These are phyloP conservation scores for Pterothamnion heteromorphum DNA, from an alignment of 31 red algal genomes.

Conservation along the genomic window DNA sequence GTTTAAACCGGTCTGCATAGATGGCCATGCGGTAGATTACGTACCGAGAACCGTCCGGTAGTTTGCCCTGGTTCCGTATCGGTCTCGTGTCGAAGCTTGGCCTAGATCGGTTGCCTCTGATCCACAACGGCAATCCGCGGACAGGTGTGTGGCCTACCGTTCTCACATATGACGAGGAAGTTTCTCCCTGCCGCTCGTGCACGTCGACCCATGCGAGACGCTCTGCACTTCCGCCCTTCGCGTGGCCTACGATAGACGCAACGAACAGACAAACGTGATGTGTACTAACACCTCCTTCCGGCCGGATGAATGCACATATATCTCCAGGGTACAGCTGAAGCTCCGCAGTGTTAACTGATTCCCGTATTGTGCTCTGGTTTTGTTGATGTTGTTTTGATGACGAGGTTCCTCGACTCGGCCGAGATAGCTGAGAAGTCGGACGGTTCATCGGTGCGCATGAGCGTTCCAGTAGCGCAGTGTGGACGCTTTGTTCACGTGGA, in stretches of 20 bases:
- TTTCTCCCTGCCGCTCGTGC: neutral
- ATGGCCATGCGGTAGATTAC: slow-evolving; percentile 27
- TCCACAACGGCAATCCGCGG: neutral
- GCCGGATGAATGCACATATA: neutral
- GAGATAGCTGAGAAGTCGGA: neutral
- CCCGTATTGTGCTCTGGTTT: neutral
- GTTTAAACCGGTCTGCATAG: slow-evolving; percentile 10
- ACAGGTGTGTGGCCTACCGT: neutral
- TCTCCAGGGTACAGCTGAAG: neutral
- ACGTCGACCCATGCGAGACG: neutral
- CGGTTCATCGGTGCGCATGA: neutral
- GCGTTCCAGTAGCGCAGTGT: neutral
- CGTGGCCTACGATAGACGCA: neutral
- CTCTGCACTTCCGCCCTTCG: neutral
- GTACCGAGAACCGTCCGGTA: neutral
- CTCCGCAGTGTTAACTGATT: neutral
- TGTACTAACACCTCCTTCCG: neutral
- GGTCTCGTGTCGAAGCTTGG: neutral
- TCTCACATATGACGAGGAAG: neutral
- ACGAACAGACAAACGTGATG: neutral
- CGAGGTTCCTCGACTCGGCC: neutral
- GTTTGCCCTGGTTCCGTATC: neutral
- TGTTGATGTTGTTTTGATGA: neutral
- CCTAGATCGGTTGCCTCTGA: neutral
- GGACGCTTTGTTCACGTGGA: neutral